phyloP scores from a whole-genome alignment of 1,284 basidiomycete genomes.

The Leccinum subrobustum region DNA sequence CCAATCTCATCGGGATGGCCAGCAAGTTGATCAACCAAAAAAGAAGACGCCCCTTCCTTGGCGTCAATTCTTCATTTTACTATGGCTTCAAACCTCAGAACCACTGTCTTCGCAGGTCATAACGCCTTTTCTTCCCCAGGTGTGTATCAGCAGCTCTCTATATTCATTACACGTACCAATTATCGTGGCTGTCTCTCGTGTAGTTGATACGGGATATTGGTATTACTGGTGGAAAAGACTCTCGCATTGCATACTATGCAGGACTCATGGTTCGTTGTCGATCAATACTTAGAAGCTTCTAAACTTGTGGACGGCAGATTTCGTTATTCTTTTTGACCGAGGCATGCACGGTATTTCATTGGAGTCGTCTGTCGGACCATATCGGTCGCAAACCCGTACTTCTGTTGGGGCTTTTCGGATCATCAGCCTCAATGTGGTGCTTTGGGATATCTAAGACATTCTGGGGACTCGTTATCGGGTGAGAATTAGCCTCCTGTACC shows the following conservation, averaged over 20 bases:
- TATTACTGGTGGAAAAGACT: constrained; percentile 48
- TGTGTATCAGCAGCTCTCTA: constrained; percentile 24
- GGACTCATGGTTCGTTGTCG: constrained; percentile 47
- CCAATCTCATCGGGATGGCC: constrained; percentile 1
- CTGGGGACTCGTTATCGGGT: constrained; percentile 54
- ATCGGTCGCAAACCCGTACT: constrained; percentile 68
- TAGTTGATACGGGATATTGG: constrained; percentile 50
- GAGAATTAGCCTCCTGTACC: neutral
- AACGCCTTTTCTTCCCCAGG: constrained; percentile 68
- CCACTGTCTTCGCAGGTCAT: constrained; percentile 70
- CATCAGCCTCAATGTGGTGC: constrained; percentile 56
- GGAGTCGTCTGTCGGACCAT: constrained; percentile 64
- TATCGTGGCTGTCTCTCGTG: neutral
- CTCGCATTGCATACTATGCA: constrained; percentile 54
- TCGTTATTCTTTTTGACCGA: constrained; percentile 54
- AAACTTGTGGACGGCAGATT: constrained; percentile 34
- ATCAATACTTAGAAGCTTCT: neutral
- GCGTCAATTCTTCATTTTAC: constrained; percentile 63
- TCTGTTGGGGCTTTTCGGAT: constrained; percentile 54
- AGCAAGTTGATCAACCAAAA: neutral
- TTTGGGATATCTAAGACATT: constrained; percentile 66
- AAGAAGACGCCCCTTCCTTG: constrained; percentile 59
- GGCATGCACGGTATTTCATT: constrained; percentile 58
- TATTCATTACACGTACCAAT: neutral
- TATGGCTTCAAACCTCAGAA: constrained; percentile 65